Evolutionary conservation across 2,329 filamentous ascomycete species (phyloP), one percentile per base, ranked within the genome.

Genomic region (Xylariales sp.): DNA sequence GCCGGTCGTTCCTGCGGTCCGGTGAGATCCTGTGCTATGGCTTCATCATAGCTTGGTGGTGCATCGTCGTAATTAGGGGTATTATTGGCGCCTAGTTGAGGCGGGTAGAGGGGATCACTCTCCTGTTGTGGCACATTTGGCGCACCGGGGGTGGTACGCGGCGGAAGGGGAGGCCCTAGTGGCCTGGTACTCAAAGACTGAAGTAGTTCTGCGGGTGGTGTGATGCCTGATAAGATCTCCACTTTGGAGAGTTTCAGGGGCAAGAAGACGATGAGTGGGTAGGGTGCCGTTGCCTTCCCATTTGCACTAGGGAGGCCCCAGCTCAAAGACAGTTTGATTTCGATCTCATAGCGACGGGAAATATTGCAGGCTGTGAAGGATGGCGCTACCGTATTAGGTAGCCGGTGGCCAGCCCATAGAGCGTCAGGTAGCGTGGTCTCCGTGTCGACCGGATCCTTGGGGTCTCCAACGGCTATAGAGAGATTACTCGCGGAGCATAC

Each of bases 21-120:
- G 0, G 69, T 63, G 47, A 93, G 65, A 44, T 82, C 78, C 49
- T 87, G 83, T 5, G 88, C 89, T 65, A 96, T 83, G 10, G 88
- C 89, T 63, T 96, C 90, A 63, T 95, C 89, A 57, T 97, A 97
- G 55, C 88, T 95, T 6, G 90, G 90, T 14, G 91, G 90, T n/a
- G 88, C 87, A 42, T 93, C 88, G 22, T 88, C 83, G 49, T 77
- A 71, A 1, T 60, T 57, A 14, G 68, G 62, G 2, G 60, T 70
- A 3, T 62, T 66, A 9, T 58, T 53, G 7, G 63, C 59, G 25
- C 73, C 71, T 15, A 81, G 62, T 53, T 80, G 78, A 4, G 78
- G 76, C 12, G 78, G 78, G 46, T 80, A 81, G 6, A 78, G 57
- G 3, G 77, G 70, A 50, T 80, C 76, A 16, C 61, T 50, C 4